Conservation (phyloP, 805 yeast species). For the Kodamaea leandrae region DNA sequence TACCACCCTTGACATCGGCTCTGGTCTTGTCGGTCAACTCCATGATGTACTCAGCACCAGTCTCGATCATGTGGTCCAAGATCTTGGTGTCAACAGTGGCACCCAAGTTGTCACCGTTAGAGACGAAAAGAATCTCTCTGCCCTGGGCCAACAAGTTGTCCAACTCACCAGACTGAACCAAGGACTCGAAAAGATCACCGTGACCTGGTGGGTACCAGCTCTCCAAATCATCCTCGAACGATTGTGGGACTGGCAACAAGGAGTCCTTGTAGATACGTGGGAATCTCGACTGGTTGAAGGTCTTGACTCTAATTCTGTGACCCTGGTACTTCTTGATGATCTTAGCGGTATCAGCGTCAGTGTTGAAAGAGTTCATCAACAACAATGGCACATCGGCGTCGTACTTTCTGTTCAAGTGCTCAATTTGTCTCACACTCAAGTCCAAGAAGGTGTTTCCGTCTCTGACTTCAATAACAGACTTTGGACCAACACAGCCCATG, state of each 20-base stretch:
- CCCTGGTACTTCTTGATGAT: constrained; percentile 96
- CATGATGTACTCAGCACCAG: constrained; percentile 94
- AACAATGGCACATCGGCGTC: constrained; percentile 93
- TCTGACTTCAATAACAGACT: constrained; percentile 96
- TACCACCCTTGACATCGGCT: constrained; percentile 99
- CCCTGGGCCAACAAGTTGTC: constrained; percentile 89
- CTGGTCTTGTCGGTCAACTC: constrained; percentile 98
- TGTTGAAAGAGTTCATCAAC: constrained; percentile 98
- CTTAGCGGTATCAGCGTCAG: constrained; percentile 91
- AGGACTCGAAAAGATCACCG: constrained; percentile 93
- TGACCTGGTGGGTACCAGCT: constrained; percentile 99
- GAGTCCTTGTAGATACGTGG: constrained; percentile 96
- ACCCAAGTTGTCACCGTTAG: constrained; percentile 97
- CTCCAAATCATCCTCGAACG: constrained; percentile 68
- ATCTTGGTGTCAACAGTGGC: constrained; percentile 95
- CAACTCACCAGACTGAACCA: constrained; percentile 86
- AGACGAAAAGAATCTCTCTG: constrained; percentile 90
- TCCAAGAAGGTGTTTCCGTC: constrained; percentile 97
- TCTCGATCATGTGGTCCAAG: constrained; percentile 86
- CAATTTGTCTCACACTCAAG: constrained; percentile 94
- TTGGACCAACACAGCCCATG: constrained; percentile 99
- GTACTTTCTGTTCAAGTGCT: constrained; percentile 84
- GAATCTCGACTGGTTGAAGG: constrained; percentile 96
- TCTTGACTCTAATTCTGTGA: constrained; percentile 89
- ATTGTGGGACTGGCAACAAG: constrained; percentile 88